A percentile compares a stretch with the other conserved stretches of the same genome.
Evolutionary conservation across 441 rosid species (phyloP).

Genomic region (Gossypium gossypioides): DNA sequence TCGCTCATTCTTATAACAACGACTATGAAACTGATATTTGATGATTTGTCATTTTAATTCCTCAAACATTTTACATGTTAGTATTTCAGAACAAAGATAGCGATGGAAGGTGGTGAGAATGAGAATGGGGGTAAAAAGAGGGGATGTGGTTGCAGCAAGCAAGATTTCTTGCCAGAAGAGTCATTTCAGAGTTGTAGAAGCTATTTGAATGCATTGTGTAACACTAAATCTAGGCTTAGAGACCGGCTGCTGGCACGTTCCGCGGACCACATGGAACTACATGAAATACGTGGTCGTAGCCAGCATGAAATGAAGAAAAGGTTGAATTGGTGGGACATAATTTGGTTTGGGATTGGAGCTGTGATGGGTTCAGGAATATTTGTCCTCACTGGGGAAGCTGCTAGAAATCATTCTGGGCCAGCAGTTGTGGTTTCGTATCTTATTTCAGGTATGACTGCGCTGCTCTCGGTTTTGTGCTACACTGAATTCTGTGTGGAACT

Average conservation of each 20-base stretch:
- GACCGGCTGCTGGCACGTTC: conserved; percentile 54
- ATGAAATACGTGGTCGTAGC: conserved; percentile 40
- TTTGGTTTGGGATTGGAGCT: conserved; percentile 72
- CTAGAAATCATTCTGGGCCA: conserved; percentile 48
- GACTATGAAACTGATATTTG: neutral
- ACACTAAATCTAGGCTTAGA: conserved; percentile 41
- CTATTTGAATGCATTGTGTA: conserved; percentile 43
- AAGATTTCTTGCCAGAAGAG: conserved; percentile 60
- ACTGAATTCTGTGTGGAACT: conserved; percentile 62
- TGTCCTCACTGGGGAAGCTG: conserved; percentile 69
- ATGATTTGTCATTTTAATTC: neutral
- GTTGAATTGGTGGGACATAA: conserved; percentile 68
- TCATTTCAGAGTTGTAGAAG: conserved; percentile 50
- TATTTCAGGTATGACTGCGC: conserved; percentile 51
- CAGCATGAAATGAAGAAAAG: conserved; percentile 51
- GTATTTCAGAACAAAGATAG: conserved; percentile 8
- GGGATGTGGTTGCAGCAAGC: conserved; percentile 30
- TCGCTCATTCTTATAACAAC: neutral
- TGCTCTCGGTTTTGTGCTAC: conserved; percentile 68
- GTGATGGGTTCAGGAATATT: conserved; percentile 76
- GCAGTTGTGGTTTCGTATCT: conserved; percentile 57
- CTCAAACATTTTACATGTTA: neutral
- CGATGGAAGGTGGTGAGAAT: neutral
- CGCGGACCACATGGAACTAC: conserved; percentile 38
- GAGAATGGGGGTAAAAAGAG: conserved; percentile 19